A percentile compares a stretch with the other conserved stretches of the same genome.
Evolutionary conservation across 139 green algal species (phyloP).

Genomic region (Yamagishiella unicocca): DNA sequence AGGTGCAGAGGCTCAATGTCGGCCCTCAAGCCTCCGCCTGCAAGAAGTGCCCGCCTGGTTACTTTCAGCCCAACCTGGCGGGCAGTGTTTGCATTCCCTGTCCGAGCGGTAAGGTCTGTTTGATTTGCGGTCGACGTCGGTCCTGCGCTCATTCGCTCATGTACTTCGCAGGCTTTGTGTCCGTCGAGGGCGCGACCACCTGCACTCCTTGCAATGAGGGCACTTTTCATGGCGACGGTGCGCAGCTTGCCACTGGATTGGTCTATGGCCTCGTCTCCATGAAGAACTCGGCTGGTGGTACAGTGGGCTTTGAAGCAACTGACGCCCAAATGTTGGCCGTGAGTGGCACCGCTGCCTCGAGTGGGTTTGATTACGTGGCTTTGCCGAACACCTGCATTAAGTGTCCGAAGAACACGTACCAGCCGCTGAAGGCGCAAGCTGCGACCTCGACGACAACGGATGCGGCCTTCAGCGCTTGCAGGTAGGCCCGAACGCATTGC

Average conservation of each 20-base stretch:
- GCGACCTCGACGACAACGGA: background rate
- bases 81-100: conserved; percentile 38
- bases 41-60: conserved; percentile 24
- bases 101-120: conserved; percentile 12
- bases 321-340: background rate
- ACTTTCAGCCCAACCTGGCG: conserved; percentile 39
- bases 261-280: background rate
- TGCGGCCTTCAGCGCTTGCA: conserved; percentile 21
- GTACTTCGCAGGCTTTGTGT: conserved; percentile 20
- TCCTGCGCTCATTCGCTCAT: background rate
- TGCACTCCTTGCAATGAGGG: conserved; percentile 31
- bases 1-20: background rate
- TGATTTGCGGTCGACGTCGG: background rate
- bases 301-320: background rate
- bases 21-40: conserved; percentile 8
- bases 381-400: conserved; percentile 42
- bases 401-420: conserved; percentile 42
- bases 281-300: background rate
- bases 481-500: too few relatives aligned
- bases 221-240: conserved; percentile 25
- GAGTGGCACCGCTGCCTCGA: background rate
- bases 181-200: background rate
- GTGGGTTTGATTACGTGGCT: background rate
- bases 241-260: background rate
- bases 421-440: conserved; percentile 30